phyloP scores from a whole-genome alignment of 345 rosid species.

The Pistacia atlantica region DNA sequence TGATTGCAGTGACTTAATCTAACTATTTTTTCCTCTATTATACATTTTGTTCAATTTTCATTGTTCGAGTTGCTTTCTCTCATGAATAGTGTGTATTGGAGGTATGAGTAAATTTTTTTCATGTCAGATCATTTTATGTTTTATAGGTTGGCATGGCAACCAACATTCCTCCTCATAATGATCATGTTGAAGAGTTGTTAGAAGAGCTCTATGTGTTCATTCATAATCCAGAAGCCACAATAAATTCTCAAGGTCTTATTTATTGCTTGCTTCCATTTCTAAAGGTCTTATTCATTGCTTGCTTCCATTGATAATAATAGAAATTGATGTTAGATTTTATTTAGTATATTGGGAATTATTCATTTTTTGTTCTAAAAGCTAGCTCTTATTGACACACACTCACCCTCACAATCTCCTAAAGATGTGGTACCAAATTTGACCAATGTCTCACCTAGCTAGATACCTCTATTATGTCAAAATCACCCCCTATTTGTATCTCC shows the following conservation, averaged over 20 bases:
- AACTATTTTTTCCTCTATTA: slow-evolving; percentile 2
- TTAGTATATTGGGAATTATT: background rate
- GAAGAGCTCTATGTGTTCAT: slow-evolving; percentile 92
- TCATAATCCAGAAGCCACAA: slow-evolving; percentile 88
- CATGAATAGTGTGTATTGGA: background rate
- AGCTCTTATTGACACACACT: too few species aligned
- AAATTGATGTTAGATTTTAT: slow-evolving; percentile 7
- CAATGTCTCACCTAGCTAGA: too few species aligned
- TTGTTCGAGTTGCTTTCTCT: background rate
- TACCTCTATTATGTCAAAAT: too few species aligned
- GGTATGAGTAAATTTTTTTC: background rate
- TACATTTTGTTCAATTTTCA: slow-evolving; percentile 11
- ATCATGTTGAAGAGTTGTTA: slow-evolving; percentile 71
- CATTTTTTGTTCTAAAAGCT: background rate
- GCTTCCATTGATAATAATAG: slow-evolving; percentile 18
- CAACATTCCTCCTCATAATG: slow-evolving; percentile 53
- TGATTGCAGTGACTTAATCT: slow-evolving; percentile 66
- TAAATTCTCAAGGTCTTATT: slow-evolving; percentile 29
- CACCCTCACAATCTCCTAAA: too few species aligned
- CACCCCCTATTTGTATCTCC: too few species aligned
- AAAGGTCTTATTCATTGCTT: background rate
- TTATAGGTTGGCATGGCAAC: slow-evolving; percentile 98
- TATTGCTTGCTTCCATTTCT: too few species aligned
- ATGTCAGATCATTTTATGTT: slow-evolving; percentile 12
- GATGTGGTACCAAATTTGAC: too few species aligned